A percentile compares a stretch with the other conserved stretches of the same genome.
Evolutionary conservation across 202 grass and related monocot species (phyloP).

Genomic region (Eragrostis tef): DNA sequence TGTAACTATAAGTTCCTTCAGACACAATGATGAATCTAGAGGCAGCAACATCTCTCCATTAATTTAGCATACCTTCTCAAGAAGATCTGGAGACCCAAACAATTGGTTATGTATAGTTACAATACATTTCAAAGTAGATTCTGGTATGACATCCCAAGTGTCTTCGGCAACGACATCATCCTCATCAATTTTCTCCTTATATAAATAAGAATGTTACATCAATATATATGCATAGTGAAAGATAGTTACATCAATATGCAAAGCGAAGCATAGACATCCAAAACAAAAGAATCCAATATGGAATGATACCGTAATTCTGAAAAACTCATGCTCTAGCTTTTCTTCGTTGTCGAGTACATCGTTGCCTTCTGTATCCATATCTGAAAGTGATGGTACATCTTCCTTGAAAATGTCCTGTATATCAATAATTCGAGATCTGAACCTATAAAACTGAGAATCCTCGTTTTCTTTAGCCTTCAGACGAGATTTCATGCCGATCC

Average conservation of each 20-base stretch:
- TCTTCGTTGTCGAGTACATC: conserved; percentile 59
- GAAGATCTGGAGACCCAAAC: conserved; percentile 78
- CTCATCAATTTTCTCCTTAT: conserved; percentile 59
- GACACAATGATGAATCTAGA: conserved; percentile 3
- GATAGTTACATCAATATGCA: conserved; percentile 4
- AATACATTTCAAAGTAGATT: conserved; percentile 69
- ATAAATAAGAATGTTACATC: conserved; percentile 36
- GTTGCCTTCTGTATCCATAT: conserved; percentile 54
- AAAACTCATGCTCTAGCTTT: conserved; percentile 67
- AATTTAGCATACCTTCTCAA: conserved; percentile 65
- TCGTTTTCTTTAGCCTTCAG: conserved; percentile 66
- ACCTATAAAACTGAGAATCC: conserved; percentile 72
- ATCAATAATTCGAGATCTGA: conserved; percentile 64
- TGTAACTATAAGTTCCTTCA: background rate
- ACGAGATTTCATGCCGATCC: conserved; percentile 82
- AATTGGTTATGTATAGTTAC: conserved; percentile 73
- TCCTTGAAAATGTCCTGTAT: conserved; percentile 77
- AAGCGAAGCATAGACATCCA: conserved; percentile 24
- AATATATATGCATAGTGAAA: conserved; percentile 23
- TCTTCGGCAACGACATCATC: conserved; percentile 54
- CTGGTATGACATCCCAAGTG: conserved; percentile 72
- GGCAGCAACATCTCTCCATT: background rate
- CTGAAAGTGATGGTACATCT: conserved; percentile 56
- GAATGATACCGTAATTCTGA: conserved; percentile 51
- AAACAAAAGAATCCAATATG: conserved; percentile 21